These are phyloP conservation scores for Ceratobasidium sp. DNA, from an alignment of 1,284 basidiomycete genomes.

Conservation along the genomic window DNA sequence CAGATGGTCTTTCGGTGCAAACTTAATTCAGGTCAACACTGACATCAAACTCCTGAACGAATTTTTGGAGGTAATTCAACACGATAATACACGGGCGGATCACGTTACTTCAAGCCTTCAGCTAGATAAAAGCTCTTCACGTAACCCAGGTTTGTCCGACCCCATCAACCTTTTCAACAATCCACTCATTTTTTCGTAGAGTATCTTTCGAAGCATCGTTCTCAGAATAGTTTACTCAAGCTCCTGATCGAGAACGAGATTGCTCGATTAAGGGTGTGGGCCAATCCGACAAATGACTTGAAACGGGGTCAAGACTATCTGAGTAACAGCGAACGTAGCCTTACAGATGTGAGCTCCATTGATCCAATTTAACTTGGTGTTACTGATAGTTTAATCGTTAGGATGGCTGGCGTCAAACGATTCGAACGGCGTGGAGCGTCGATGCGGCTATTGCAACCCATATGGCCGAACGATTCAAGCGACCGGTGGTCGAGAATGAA, in stretches of 20 bases:
- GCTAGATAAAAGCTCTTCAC: constrained; percentile 48
- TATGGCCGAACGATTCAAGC: constrained; percentile 86
- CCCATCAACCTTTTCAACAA: constrained; percentile 29
- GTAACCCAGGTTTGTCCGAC: constrained; percentile 27
- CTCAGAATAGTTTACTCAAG: constrained; percentile 73
- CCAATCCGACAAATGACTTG: constrained; percentile 80
- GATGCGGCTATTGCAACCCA: constrained; percentile 83
- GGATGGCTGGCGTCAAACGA: constrained; percentile 70
- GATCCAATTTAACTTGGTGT: neutral
- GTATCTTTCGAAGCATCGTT: constrained; percentile 64
- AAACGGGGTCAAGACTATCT: constrained; percentile 69
- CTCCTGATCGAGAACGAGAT: constrained; percentile 91
- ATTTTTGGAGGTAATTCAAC: constrained; percentile 76
- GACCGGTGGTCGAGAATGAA: constrained; percentile 65
- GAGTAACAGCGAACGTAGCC: constrained; percentile 61
- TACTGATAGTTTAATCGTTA: constrained; percentile 50
- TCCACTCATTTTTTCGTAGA: constrained; percentile 53
- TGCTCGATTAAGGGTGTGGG: constrained; percentile 85
- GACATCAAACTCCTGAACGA: constrained; percentile 88
- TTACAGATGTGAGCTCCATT: constrained; percentile 61
- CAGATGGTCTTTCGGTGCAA: constrained; percentile 94
- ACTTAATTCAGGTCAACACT: constrained; percentile 84
- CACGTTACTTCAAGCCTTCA: constrained; percentile 73
- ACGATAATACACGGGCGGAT: constrained; percentile 71
- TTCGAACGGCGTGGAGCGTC: constrained; percentile 81